Evolutionary conservation across 345 rosid genomes (phyloP), one percentile per base, ranked within the genome.

Genomic region (Camelina hispida): DNA sequence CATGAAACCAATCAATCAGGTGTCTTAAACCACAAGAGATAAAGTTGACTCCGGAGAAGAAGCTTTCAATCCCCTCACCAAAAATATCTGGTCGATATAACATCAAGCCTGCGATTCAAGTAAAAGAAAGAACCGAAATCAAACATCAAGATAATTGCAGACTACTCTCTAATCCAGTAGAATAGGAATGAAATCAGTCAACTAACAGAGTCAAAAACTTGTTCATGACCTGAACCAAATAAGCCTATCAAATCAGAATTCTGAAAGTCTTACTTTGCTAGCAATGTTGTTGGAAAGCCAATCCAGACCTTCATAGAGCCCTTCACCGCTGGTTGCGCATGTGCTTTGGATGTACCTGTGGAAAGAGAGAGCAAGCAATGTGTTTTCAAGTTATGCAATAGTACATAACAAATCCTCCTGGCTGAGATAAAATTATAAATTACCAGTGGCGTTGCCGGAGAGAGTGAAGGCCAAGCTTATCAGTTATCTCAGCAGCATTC

Each of bases 401-500:
- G 32, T 28, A 25, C 7, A 35, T 32, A 56, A 47, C 14, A 44
- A 73, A 47, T 34, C 23, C 1, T 74, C 23, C 2, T 74, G 35
- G 15, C 8, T 6, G 11, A 1, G 13, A 17, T 43, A 7, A 32
- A 64, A 30, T 6, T 13, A 64, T 66, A 52, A 55, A 53, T 61
- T 66, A 86, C 90, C 90, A 86, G 74, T 86, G 85, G 70, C 90
- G 90, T 68, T 86, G 88, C 2, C 88, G 84, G 63, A 86, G 88
- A 53, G 90, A 86, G 74, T 86, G 88, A 22, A 86, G 86, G 56
- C 90, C 88, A 40, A 86, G 88, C 87, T 86, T 86, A 66, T 86
- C 90, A 57, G 90, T 86, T 28, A 86, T 86, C 80, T 86, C 90
- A 17, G 90, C 90, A 46, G 90, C 90, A 72, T 86, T 86, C 90